Conservation (phyloP, 202 grass and related monocot genomes). For the Schoenoplectus triqueter region DNA sequence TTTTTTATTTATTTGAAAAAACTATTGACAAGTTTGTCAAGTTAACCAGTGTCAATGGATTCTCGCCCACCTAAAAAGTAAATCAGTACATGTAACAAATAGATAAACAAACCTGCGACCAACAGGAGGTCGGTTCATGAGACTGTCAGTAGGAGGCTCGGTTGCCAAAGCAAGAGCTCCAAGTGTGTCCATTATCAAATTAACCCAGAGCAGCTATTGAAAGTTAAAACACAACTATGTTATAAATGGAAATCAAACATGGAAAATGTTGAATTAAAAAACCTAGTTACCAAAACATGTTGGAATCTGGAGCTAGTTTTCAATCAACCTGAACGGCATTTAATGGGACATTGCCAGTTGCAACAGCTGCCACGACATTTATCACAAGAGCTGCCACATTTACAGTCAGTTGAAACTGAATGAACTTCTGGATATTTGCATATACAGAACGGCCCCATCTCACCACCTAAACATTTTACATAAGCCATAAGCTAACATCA, state of each 20-base stretch:
- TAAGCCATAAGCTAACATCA: not conserved
- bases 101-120: slow-evolving; percentile 64
- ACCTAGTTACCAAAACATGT: not conserved
- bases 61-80: not conserved
- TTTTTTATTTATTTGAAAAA: too few species aligned
- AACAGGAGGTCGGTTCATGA: slow-evolving; percentile 81
- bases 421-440: slow-evolving; percentile 95
- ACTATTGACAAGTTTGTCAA: not conserved
- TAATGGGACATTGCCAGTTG: slow-evolving; percentile 79
- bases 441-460: slow-evolving; percentile 96
- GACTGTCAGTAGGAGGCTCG: slow-evolving; percentile 76
- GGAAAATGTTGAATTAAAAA: slow-evolving; percentile 34
- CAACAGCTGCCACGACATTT: slow-evolving; percentile 82
- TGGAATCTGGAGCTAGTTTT: slow-evolving; percentile 15
- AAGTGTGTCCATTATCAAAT: slow-evolving; percentile 96
- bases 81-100: not conserved
- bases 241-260: slow-evolving; percentile 28
- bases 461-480: slow-evolving; percentile 65
- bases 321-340: slow-evolving; percentile 92
- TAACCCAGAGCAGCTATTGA: slow-evolving; percentile 85
- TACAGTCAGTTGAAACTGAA: slow-evolving; percentile 98
- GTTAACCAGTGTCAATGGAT: not conserved
- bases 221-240: not conserved
- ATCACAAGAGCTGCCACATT: slow-evolving; percentile 89
- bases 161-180: slow-evolving; percentile 98